Evolutionary conservation across 495 filamentous ascomycete species (phyloP).

Genomic region (Penicillium pancosmium): DNA sequence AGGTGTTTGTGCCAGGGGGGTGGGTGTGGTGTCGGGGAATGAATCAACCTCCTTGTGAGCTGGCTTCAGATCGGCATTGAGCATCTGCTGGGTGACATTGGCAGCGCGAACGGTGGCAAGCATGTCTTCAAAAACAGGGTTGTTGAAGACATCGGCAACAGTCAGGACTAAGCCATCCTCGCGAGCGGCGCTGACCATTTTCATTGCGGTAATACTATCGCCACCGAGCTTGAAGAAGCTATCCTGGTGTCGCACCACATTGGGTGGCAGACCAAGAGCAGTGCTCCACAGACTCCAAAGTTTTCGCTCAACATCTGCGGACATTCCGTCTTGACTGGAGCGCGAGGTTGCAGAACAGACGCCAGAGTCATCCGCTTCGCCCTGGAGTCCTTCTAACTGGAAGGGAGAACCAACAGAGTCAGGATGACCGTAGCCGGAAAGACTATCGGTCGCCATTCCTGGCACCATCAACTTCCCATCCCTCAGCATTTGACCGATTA

Average conservation of each 20-base stretch:
- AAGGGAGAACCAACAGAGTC: constrained; percentile 25
- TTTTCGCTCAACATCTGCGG: constrained; percentile 37
- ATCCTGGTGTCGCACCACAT: constrained; percentile 42
- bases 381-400: constrained; percentile 19
- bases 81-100: constrained; percentile 29
- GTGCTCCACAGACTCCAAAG: constrained; percentile 51
- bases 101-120: constrained; percentile 34
- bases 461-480: constrained; percentile 37
- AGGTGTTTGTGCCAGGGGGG: constrained; percentile 22
- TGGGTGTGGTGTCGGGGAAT: constrained; percentile 21
- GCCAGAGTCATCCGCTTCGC: constrained; percentile 28
- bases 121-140: constrained; percentile 52
- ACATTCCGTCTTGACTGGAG: constrained; percentile 28
- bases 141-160: constrained; percentile 56
- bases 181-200: constrained; percentile 60
- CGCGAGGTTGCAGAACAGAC: constrained; percentile 29
- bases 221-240: constrained; percentile 55
- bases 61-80: constrained; percentile 28
- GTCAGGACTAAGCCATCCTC: constrained; percentile 57
- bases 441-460: constrained; percentile 12
- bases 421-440: constrained; percentile 22
- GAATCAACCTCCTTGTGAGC: constrained; percentile 19
- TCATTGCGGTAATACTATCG: constrained; percentile 68
- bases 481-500: constrained; percentile 42
- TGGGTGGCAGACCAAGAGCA: constrained; percentile 43